Percentiles rank a stretch among this genome's conserved stretches.
Conservation (phyloP, 805 yeast genomes). For the Monosporozyma yasuniensis region DNA sequence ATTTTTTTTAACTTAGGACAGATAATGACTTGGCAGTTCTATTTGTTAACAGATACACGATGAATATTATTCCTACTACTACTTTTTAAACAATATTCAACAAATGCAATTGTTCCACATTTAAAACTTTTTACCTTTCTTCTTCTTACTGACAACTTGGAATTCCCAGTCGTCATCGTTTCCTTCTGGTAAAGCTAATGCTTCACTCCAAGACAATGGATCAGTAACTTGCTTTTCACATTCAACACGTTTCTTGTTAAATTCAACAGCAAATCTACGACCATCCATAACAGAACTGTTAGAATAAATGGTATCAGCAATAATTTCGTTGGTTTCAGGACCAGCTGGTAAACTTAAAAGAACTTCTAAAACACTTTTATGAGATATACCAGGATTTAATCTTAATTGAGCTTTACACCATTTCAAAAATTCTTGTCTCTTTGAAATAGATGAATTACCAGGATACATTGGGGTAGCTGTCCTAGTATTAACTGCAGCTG, state of each 20-base stretch:
- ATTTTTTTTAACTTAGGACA: background rate
- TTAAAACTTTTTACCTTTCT: conserved; percentile 37
- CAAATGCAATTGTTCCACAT: background rate
- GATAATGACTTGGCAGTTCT: background rate
- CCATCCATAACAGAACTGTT: conserved; percentile 90
- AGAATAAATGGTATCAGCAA: conserved; percentile 85
- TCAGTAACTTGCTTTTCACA: conserved; percentile 51
- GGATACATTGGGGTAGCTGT: conserved; percentile 18
- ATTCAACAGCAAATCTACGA: conserved; percentile 85
- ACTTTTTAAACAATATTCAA: background rate
- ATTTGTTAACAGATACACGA: background rate
- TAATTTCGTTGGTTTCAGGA: conserved; percentile 69
- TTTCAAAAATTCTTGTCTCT: conserved; percentile 52
- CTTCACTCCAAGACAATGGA: conserved; percentile 65
- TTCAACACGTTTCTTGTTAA: conserved; percentile 62
- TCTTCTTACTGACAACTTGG: conserved; percentile 57
- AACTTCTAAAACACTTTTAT: conserved; percentile 70
- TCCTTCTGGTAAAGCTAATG: conserved; percentile 39
- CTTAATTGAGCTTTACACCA: conserved; percentile 67
- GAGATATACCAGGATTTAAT: conserved; percentile 66
- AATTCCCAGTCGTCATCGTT: conserved; percentile 50
- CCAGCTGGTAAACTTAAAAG: conserved; percentile 73
- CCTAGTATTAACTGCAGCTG: conserved; percentile 5
- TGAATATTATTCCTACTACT: background rate
- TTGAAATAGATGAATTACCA: conserved; percentile 31